Evolutionary conservation across 139 green algal species (phyloP).

Genomic region (Tetradesmus lagerheimii): DNA sequence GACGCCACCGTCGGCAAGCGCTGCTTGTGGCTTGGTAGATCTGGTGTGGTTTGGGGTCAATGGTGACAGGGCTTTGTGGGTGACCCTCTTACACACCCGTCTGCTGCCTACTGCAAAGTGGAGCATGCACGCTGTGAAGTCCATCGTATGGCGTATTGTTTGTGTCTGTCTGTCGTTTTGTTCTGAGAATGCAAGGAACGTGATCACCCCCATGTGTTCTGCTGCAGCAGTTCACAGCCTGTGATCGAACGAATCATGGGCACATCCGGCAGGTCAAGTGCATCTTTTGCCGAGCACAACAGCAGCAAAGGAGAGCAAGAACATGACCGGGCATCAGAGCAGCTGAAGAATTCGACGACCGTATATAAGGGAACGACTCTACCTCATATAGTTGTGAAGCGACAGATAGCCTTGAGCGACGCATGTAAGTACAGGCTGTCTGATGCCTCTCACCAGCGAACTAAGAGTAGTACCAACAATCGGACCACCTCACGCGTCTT

Average conservation of each 20-base stretch:
- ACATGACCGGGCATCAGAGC: background rate
- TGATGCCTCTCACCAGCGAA: background rate
- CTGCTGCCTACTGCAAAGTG: background rate
- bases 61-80: background rate
- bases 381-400: conserved; percentile 33
- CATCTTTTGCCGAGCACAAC: background rate
- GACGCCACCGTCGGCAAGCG: too few relatives aligned
- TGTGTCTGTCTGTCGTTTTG: background rate
- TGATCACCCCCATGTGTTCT: background rate
- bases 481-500: background rate
- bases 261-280: background rate
- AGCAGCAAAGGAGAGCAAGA: background rate
- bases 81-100: background rate
- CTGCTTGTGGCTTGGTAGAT: too few relatives aligned
- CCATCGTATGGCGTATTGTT: too few relatives aligned
- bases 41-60: background rate
- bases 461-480: background rate
- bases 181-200: background rate
- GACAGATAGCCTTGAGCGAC: background rate
- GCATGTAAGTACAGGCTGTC: background rate
- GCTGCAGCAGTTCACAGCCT: background rate
- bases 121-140: too few relatives aligned
- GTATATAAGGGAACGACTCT: conserved; percentile 44
- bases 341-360: background rate
- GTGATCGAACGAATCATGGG: background rate